Base-by-base conservation (phyloP, 441 rosid species). In the Croton laevigatus region DNA sequence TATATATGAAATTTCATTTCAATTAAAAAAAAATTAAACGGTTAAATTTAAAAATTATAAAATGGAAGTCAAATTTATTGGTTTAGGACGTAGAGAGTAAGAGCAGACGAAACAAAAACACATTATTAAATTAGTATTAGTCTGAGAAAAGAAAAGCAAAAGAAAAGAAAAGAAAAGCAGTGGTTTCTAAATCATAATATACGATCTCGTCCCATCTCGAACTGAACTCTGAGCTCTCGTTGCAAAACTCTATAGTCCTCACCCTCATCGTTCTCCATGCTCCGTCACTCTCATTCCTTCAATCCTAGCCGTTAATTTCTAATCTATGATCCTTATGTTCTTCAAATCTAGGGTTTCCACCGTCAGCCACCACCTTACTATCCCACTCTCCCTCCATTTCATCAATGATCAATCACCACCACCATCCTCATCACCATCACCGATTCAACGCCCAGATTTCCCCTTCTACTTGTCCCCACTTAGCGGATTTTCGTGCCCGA, bases 381-480 rank as follows among this genome's bases (percentile, higher is more conserved):
- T 65, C 13, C 73, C 66, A 59, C 6, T 44, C 66, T 60, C 49
- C 75, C 61, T 65, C 80, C 79, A 81, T 82, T 83, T 79, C 87
- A 63, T 69, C 84, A 75, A 75, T 70, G 75, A 69, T 65, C 84
- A 73, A 62, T 51, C 74, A 51, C 52, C 70, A 65, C 53, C 20
- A 68, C 38, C 74, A 60, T 38, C 73, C 59, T 27, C 32, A 27
- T 27, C 32, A 27, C 32, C 19, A 68, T 46, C 74, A 60, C 46
- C 73, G 32, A 44, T 58, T 58, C 71, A 75, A 72, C 81, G 82
- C 73, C 65, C 87, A 78, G 59, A 63, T 55, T 40, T 53, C 73
- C 16, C 77, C 83, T 19, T 76, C 78, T 17, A 73, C 84, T 13
- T 90, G 96, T 73, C 78, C 81, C 73, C 93, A 90, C 77, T 78